Base-by-base conservation (phyloP, 768 basidiomycete species). In the Termitomyces titanicus region DNA sequence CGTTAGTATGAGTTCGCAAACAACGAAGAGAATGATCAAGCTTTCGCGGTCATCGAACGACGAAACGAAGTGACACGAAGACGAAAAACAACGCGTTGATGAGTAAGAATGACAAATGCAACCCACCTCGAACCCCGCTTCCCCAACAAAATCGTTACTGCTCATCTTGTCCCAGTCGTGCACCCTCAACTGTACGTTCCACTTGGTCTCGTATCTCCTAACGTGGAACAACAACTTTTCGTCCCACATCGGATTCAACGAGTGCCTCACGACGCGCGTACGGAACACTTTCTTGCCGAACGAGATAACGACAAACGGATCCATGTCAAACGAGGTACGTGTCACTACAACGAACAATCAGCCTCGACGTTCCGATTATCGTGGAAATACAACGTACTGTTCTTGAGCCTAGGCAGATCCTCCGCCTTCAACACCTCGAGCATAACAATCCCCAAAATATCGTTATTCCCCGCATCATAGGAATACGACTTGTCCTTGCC, bases 201-300 rank as follows among this genome's bases (percentile, higher is more conserved):
- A 97, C 13, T 86, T 40, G 0, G 45, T 35, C 44, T 56, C 55
- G 18, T 56, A 94, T 11, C 86, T 77, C 25, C 93, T 82, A 13
- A 98, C 95, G 66, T 97, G 95, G 77, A 98, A 98, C 11, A 97
- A 79, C 3, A 98, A 74, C 68, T 96, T 95, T 73, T 98, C 94
- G 58, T 98, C 91, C 92, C 94, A 98, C 1, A 79, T 79, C 0
- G 97, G 96, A 66, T 91, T 93, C 55, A 72, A 74, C 0, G 83
- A 86, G 69, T 94, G 92, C 3, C 94, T 82, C 52, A 94, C 85
- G 25, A 94, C 85, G 31, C 90, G 86, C 0, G 95, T 98, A 2
- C 95, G 81, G 74, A 98, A 98, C 5, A 98, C 92, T 68, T 97
- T 98, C 75, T 94, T 95, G 29, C 95, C 92, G 59, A 99, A 99